phyloP scores from a whole-genome alignment of 306 rosid species.

The Clitoria ternatea region DNA sequence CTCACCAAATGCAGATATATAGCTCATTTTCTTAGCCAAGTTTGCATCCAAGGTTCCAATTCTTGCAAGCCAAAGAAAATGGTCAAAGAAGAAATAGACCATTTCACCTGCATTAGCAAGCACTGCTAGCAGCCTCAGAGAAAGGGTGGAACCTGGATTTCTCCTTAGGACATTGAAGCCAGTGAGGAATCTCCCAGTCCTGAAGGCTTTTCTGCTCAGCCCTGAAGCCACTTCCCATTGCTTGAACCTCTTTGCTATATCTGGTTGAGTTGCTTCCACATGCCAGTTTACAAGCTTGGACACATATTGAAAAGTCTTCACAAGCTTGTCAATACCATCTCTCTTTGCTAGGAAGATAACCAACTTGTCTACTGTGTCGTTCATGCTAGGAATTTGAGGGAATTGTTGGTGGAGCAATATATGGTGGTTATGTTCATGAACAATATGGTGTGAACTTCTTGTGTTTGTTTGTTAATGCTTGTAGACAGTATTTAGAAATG shows the following conservation, averaged over 20 bases:
- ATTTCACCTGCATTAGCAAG: slow-evolving; percentile 81
- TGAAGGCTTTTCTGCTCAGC: slow-evolving; percentile 84
- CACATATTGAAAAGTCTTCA: slow-evolving; percentile 87
- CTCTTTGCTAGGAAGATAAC: slow-evolving; percentile 88
- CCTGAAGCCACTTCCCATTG: slow-evolving; percentile 85
- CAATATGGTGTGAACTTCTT: neutral
- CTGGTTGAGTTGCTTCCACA: slow-evolving; percentile 47
- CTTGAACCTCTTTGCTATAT: slow-evolving; percentile 54
- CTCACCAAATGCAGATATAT: slow-evolving; percentile 89
- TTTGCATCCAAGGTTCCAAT: slow-evolving; percentile 66
- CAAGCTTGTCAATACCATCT: slow-evolving; percentile 98
- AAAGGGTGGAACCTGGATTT: slow-evolving; percentile 50
- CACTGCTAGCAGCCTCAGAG: slow-evolving; percentile 54
- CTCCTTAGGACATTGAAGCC: slow-evolving; percentile 77
- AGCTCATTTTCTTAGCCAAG: slow-evolving; percentile 63
- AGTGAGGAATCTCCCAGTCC: slow-evolving; percentile 72
- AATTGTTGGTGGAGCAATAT: neutral
- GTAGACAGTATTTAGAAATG: slow-evolving; percentile 7
- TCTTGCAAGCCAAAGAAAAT: slow-evolving; percentile 81
- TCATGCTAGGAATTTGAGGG: slow-evolving; percentile 40
- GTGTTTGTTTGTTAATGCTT: neutral
- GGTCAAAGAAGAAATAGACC: slow-evolving; percentile 96
- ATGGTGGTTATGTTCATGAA: neutral
- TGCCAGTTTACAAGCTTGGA: slow-evolving; percentile 87
- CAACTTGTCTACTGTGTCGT: slow-evolving; percentile 76